phyloP scores from a whole-genome alignment of 2,329 filamentous ascomycete genomes.

The Colletotrichum spinosum region DNA sequence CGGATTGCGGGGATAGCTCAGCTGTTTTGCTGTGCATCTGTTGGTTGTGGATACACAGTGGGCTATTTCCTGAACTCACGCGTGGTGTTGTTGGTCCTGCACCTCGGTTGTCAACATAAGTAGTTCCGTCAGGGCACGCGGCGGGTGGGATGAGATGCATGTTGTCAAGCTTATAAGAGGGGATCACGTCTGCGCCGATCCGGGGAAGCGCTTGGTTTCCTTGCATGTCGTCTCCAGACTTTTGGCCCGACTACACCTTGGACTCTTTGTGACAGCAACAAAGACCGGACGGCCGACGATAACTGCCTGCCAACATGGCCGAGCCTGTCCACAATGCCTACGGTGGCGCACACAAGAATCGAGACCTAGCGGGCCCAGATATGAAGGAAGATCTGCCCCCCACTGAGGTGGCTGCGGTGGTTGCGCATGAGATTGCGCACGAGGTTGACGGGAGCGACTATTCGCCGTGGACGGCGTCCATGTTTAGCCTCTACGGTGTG shows the following conservation, averaged over 20 bases:
- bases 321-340: conserved; percentile 2
- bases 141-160: conserved; percentile 1
- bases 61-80: not conserved
- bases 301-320: conserved; percentile 19
- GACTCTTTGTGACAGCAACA: not conserved
- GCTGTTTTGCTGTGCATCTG: conserved; percentile 3
- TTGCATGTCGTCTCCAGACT: not conserved
- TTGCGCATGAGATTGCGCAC: conserved; percentile 35
- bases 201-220: not conserved
- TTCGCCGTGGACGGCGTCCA: conserved; percentile 39
- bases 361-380: conserved; percentile 14
- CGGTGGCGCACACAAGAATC: conserved; percentile 10
- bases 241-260: not conserved
- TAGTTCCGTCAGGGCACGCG: not conserved
- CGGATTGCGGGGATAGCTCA: conserved; percentile 27
- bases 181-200: not conserved
- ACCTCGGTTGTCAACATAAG: conserved; percentile 3
- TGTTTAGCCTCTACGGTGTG: conserved; percentile 37
- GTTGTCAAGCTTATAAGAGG: conserved; percentile 20
- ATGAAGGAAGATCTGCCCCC: conserved; percentile 16
- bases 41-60: conserved; percentile 18
- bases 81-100: not conserved
- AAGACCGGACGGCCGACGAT: not conserved
- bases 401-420: conserved; percentile 13
- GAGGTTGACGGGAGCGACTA: conserved; percentile 34